Evolutionary conservation across 345 rosid species (phyloP), one percentile per base, ranked within the genome.

Genomic region (Barbarea vulgaris): DNA sequence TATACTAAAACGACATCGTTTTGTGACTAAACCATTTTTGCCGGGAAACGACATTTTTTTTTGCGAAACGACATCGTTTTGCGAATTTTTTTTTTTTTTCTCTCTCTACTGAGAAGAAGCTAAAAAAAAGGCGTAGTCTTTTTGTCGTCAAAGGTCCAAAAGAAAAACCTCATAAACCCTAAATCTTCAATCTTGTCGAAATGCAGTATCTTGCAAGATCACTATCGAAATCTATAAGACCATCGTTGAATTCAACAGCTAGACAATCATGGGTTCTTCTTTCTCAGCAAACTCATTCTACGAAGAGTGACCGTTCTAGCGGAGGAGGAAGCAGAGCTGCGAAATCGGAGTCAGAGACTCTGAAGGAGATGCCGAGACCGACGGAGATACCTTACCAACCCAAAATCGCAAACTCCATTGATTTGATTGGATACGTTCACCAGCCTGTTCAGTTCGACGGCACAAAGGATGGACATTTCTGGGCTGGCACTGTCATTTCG

Each of bases 351-450:
- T 31, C 68, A n/a, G 25, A 4, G 48, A 14, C 30, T 33, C 18
- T 48, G 7, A 12, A 24, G 5, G 82, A 78, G n/a, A 76, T 79
- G 81, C 84, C 84, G 25, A 85, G 76, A 77, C 96, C 96, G 34
- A 61, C 46, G 41, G 82, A 69, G 77, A 82, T 89, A 37, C 93
- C 93, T 11, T 89, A 81, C 73, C 96, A 89, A 74, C 68, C 87
- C 24, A 86, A 87, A 84, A 89, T 83, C 51, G 79, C 87, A 6
- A 89, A 89, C 36, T 84, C 86, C 3, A 70, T 86, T 9, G 74
- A 78, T 67, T 69, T 89, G 47, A 82, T 82, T 30, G 96, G 93
- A 13, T 78, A 68, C 61, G 76, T 89, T 57, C 64, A 56, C 58
- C 74, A 74, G 67, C 87, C 85, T 8, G 77, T 89, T 44, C 81